Evolutionary conservation across 2,329 filamentous ascomycete genomes (phyloP), one percentile per base, ranked within the genome.

Genomic region (Calonectria pseudoreteaudii): DNA sequence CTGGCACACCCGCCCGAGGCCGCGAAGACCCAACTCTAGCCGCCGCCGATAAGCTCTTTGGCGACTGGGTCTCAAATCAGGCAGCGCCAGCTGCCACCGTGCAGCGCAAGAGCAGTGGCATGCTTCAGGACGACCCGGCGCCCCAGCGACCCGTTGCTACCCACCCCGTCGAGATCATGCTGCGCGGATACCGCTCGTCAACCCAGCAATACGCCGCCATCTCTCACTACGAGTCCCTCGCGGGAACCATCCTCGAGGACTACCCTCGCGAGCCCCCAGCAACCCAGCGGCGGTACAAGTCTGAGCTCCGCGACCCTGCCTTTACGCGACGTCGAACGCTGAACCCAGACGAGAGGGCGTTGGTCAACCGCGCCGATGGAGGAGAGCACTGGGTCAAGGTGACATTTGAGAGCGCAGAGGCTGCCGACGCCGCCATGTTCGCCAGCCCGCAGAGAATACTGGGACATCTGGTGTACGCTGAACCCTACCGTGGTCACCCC

Each of bases 371-470:
- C 74, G 95, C 95, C 75, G 93, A 93, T 58, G 94, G 95, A 65
- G 96, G 96, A 53, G 91, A 94, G 78, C 94, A 98, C 87, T 98
- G 96, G 96, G 95, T 98, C 80, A 95, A 95, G 83, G 88, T 96
- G 70, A 96, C 94, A 0, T 96, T 95, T 80, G 94, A 95, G 84
- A 94, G 92, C 52, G 88, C 90, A 64, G 90, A 93, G 77, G 92
- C 93, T 2, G 94, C 93, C 26, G 93, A 94, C 73, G 88, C 91
- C 14, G 94, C 94, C 28, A 86, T 93, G 52, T 93, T 90, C 81
- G 90, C 91, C 68, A 95, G 93, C 66, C 94, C 94, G 0, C 93
- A 95, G 84, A 89, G 89, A 73, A 91, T 96, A 74, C 87, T 94
- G 70, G 94, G 94, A 14, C 89, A 94, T 81, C 83, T 93, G 16